Conservation (phyloP, 805 yeast species). For the Saturnispora silvae region DNA sequence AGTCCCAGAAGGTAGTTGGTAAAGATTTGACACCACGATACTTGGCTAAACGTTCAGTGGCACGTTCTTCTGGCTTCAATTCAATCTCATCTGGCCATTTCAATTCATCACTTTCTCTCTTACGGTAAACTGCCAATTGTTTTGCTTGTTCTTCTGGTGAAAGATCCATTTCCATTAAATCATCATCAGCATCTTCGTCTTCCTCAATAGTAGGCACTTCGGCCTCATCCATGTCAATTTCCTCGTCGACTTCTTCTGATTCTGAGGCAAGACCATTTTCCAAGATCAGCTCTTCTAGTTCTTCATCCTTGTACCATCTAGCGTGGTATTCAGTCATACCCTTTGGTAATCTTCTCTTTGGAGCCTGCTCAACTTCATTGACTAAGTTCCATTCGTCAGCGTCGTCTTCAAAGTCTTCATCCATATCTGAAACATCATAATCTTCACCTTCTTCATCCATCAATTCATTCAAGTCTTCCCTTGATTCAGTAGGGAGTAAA, state of each 20-base stretch:
- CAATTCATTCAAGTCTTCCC: conserved; percentile 34
- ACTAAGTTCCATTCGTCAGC: conserved; percentile 20
- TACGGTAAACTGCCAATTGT: conserved; percentile 61
- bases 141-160: conserved; percentile 74
- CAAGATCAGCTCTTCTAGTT: conserved; percentile 30
- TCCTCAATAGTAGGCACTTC: conserved; percentile 1
- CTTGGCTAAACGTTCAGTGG: conserved; percentile 59
- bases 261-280: conserved; percentile 30
- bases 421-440: conserved; percentile 25
- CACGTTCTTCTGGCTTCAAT: conserved; percentile 64
- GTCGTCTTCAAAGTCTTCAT: conserved; percentile 12
- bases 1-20: conserved; percentile 76
- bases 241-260: conserved; percentile 29
- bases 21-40: conserved; percentile 84
- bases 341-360: conserved; percentile 40
- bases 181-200: conserved; percentile 31
- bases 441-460: conserved; percentile 23
- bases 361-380: conserved; percentile 8
- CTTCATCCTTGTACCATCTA: conserved; percentile 63
- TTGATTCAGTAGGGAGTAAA: conserved; percentile 25
- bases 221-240: conserved; percentile 10
- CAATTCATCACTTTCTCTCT: conserved; percentile 65
- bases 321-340: conserved; percentile 74
- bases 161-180: conserved; percentile 52
- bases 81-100: conserved; percentile 97